Evolutionary conservation across 2,329 filamentous ascomycete species (phyloP).

Genomic region (Cadophora sp.): DNA sequence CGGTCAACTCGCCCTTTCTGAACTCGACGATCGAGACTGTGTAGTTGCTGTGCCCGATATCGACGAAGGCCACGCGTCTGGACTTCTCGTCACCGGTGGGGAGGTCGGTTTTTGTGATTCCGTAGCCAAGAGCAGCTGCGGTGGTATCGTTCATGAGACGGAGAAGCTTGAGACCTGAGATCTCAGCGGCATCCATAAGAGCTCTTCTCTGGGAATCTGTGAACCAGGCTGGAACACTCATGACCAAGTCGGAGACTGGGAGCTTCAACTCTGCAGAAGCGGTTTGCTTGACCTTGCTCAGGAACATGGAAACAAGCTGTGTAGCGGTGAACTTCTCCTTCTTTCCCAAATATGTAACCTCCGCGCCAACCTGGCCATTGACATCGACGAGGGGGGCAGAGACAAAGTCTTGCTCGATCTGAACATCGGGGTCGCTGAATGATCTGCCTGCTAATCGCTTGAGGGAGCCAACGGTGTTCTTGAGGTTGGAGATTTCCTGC

Average conservation of each 20-base stretch:
- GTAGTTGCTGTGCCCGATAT: slow-evolving; percentile 97
- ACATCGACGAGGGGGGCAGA: slow-evolving; percentile 87
- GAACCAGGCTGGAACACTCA: slow-evolving; percentile 97
- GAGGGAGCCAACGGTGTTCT: slow-evolving; percentile 94
- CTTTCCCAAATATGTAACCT: slow-evolving; percentile 92
- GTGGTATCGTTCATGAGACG: slow-evolving; percentile 98
- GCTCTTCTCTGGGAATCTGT: slow-evolving; percentile 90
- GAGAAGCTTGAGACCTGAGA: slow-evolving; percentile 90
- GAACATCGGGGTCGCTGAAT: slow-evolving; percentile 88
- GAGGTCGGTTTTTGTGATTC: slow-evolving; percentile 97
- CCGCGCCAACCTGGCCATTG: slow-evolving; percentile 92
- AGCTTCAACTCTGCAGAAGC: slow-evolving; percentile 87
- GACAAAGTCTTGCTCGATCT: slow-evolving; percentile 91
- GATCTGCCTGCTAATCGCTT: slow-evolving; percentile 91
- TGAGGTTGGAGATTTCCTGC: slow-evolving; percentile 98
- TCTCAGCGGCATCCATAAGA: slow-evolving; percentile 89
- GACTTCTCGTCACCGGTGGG: slow-evolving; percentile 90
- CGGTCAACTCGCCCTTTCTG: slow-evolving; percentile 92
- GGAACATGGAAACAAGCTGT: slow-evolving; percentile 92
- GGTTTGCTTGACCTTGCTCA: slow-evolving; percentile 92
- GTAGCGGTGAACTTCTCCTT: slow-evolving; percentile 95
- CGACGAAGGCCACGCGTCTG: slow-evolving; percentile 87
- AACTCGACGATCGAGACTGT: slow-evolving; percentile 95
- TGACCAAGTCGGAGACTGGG: slow-evolving; percentile 89
- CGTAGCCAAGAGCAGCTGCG: slow-evolving; percentile 92